Base-by-base conservation (phyloP, 2,329 filamentous ascomycete species). In the Fusarium papillatum region DNA sequence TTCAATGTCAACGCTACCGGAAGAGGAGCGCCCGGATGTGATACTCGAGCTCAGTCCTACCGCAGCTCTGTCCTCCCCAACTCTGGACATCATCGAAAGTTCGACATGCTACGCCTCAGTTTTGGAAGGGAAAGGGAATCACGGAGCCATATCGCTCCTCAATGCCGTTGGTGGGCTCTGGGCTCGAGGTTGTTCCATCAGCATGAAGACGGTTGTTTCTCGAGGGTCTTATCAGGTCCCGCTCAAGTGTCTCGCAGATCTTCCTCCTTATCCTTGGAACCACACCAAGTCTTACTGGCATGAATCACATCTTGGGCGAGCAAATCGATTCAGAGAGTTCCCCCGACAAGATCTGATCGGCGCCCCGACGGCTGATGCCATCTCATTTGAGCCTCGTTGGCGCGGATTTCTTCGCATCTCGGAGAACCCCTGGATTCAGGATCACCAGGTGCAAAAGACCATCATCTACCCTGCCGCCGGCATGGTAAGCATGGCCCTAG, bases 211-310 rank as follows among this genome's bases (percentile, higher is more conserved):
- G 17, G 75, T 83, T 24, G 74, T 82, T 24, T 75, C 71, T 31
- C 78, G 75, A 39, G 70, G 71, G 2, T 50, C 70, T 9, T 48
- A 63, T 14, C 67, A 71, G 17, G n/a, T 38, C 10, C 65, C 43
- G 5, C 77, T 78, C n/a, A 82, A 81, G 65, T 85, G 85, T 24
- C 80, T 90, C 5, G 76, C 82, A 1, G 85, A 87, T 69, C 78
- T 91, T 38, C 89, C 90, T 3, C 83, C 85, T 1, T 91, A 91
- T 70, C 85, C 87, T 4, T 91, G 89, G 89, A 89, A 90, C 36
- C 89, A 90, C 69, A 80, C 82, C 31, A 88, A 85, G 31, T 81
- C 79, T 1, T 89, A 90, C 77, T 91, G 89, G 89, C 85, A 88
- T 70, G 89, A 91, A 70, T 87, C 87, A 2, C 85, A 87, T 48